These are phyloP conservation scores for Rhododendron ferrugineum DNA, from an alignment of 148 eudicot genomes.

Conservation along the genomic window DNA sequence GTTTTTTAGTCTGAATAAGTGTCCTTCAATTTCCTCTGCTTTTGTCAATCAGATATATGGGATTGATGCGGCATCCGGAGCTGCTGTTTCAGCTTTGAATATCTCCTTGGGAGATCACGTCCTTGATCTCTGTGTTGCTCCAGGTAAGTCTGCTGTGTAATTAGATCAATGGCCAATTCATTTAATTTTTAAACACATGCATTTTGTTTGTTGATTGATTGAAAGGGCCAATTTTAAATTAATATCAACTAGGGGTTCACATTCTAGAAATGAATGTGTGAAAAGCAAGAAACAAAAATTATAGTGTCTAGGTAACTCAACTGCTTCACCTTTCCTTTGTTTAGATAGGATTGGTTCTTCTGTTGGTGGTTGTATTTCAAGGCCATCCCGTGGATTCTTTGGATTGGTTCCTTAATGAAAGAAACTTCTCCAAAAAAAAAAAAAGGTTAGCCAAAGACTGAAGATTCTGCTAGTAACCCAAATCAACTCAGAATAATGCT, in stretches of 20 bases:
- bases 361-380: too few species aligned
- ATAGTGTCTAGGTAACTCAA: background rate
- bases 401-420: too few species aligned
- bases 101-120: constrained; percentile 66
- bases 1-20: constrained; percentile 2
- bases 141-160: constrained; percentile 41
- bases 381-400: too few species aligned
- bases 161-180: background rate
- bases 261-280: background rate
- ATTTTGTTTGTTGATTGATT: background rate
- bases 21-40: constrained; percentile 6
- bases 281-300: background rate
- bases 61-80: constrained; percentile 97
- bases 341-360: background rate
- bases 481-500: background rate
- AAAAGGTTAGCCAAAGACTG: background rate
- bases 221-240: background rate
- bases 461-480: background rate
- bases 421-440: too few species aligned
- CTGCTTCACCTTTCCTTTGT: background rate
- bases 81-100: constrained; percentile 80
- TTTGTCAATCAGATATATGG: constrained; percentile 61
- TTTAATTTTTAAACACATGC: background rate
- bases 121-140: constrained; percentile 97
- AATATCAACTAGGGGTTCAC: background rate